Conservation (phyloP, 768 basidiomycete genomes). For the Neoboletus brunneissimus region DNA sequence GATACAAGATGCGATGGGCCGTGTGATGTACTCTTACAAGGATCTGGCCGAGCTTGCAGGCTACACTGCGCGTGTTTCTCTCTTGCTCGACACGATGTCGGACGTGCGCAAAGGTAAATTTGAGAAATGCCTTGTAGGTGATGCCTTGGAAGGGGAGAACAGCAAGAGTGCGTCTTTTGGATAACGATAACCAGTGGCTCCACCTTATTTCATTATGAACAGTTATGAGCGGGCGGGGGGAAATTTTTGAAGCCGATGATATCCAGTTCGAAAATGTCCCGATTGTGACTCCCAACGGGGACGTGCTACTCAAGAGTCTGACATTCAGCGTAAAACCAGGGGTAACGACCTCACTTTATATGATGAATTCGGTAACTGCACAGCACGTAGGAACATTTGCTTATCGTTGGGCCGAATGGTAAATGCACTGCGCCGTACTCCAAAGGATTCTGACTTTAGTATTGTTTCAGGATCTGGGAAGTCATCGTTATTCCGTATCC, state of each 20-base stretch:
- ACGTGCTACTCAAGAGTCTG: constrained; percentile 79
- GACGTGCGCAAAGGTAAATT: constrained; percentile 83
- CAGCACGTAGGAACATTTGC: constrained; percentile 68
- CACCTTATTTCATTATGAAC: constrained; percentile 1
- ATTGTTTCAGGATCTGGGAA: constrained; percentile 69
- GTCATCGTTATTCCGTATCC: constrained; percentile 90
- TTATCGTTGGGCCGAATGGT: constrained; percentile 96
- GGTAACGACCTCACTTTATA: constrained; percentile 37
- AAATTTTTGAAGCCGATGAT: constrained; percentile 80
- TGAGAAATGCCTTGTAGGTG: constrained; percentile 82
- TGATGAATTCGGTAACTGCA: background rate
- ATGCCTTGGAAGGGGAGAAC: constrained; percentile 69
- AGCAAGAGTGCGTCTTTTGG: constrained; percentile 55
- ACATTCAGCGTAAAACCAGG: constrained; percentile 90
- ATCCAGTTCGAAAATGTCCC: constrained; percentile 93
- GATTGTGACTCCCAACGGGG: constrained; percentile 94
- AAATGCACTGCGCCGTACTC: constrained; percentile 1
- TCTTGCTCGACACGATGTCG: constrained; percentile 86
- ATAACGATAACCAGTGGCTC: background rate
- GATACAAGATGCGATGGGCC: constrained; percentile 80
- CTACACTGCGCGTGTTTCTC: constrained; percentile 88
- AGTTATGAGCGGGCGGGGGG: constrained; percentile 80
- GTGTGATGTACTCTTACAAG: constrained; percentile 97
- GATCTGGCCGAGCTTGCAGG: constrained; percentile 95
- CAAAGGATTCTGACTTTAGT: background rate